phyloP scores from a whole-genome alignment of 345 rosid genomes.

The Cardiospermum halicacabum region DNA sequence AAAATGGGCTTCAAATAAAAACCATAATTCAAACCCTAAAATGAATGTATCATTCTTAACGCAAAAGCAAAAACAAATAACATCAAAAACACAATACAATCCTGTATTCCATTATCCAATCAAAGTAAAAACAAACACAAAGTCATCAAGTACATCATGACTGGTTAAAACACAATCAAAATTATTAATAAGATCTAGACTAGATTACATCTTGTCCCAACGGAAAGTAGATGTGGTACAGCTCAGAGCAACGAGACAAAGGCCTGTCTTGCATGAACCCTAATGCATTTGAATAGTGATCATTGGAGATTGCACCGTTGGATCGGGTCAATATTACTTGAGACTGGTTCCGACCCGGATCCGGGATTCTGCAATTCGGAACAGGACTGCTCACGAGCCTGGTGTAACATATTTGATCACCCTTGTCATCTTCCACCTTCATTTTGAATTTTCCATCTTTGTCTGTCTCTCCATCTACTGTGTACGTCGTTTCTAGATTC shows the following conservation, averaged over 20 bases:
- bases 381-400: conserved; percentile 49
- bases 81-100: no score
- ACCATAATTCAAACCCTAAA: no score
- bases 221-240: conserved; percentile 36
- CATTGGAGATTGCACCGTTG: conserved; percentile 53
- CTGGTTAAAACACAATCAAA: no score
- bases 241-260: conserved; percentile 34
- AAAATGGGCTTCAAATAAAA: no score
- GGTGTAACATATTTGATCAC: conserved; percentile 47
- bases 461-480: conserved; percentile 33
- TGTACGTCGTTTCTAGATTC: conserved; percentile 23
- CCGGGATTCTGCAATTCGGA: conserved; percentile 24
- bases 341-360: conserved; percentile 44
- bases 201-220: conserved; percentile 25
- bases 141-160: no score
- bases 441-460: conserved; percentile 39
- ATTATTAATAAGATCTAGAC: no score
- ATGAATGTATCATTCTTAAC: no score
- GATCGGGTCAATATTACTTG: conserved; percentile 52
- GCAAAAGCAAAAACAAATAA: no score
- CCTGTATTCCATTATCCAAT: no score
- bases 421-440: conserved; percentile 45
- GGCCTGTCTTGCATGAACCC: conserved; percentile 47
- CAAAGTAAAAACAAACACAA: no score
- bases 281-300: conserved; percentile 56